These are phyloP conservation scores for Populus tomentosa DNA, from an alignment of 441 rosid genomes.

Conservation along the genomic window DNA sequence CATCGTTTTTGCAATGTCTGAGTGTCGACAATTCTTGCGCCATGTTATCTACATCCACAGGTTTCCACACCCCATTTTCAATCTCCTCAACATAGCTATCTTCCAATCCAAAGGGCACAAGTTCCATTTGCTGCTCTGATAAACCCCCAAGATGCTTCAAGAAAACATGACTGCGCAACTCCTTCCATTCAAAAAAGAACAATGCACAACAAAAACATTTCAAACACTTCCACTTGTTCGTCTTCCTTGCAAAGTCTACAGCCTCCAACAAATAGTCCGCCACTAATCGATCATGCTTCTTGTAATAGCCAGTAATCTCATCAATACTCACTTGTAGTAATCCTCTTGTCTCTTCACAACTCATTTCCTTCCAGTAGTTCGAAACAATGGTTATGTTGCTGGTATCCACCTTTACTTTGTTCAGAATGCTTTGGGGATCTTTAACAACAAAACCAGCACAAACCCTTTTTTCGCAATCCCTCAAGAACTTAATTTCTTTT, in stretches of 20 bases:
- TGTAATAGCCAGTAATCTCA: background rate
- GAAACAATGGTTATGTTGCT: background rate
- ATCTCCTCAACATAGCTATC: background rate
- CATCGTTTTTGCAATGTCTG: background rate
- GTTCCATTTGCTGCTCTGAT: too few relatives aligned
- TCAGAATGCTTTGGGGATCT: too few relatives aligned
- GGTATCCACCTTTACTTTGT: background rate
- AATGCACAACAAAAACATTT: background rate
- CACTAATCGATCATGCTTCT: background rate
- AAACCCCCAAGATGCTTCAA: background rate
- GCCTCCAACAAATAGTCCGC: background rate
- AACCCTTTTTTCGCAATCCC: background rate
- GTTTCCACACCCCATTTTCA: conserved; percentile 12
- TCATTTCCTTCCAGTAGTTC: conserved; percentile 1
- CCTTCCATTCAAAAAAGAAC: background rate
- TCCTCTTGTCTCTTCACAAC: background rate
- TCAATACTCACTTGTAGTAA: background rate
- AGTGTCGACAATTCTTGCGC: background rate
- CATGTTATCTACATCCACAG: conserved; percentile 3
- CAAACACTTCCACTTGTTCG: conserved; percentile 3
- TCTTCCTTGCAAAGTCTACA: background rate
- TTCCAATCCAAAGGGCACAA: background rate
- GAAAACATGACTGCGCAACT: background rate
- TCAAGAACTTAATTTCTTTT: background rate
- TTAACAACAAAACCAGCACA: background rate